Conservation (phyloP, 148 eudicot genomes). For the Rhododendron griersonianum region DNA sequence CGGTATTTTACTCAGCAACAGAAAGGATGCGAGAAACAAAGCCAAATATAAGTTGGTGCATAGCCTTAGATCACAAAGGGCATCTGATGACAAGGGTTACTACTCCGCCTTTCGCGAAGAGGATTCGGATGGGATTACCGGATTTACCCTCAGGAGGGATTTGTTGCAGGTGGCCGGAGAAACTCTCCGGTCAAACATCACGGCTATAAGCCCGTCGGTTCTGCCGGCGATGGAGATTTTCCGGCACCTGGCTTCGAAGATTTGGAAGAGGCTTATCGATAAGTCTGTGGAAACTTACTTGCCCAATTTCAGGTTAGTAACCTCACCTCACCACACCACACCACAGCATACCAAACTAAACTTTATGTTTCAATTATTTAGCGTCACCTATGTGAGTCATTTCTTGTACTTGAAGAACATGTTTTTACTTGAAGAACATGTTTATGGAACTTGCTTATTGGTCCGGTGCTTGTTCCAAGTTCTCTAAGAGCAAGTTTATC, state of each 20-base stretch:
- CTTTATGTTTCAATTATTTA: neutral
- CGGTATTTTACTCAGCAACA: constrained; percentile 45
- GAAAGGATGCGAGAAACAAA: constrained; percentile 6
- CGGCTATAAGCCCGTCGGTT: constrained; percentile 34
- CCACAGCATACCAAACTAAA: no score
- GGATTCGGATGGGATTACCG: constrained; percentile 54
- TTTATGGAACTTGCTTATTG: neutral
- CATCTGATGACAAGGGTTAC: constrained; percentile 49
- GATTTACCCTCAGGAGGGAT: constrained; percentile 59
- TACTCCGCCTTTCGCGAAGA: constrained; percentile 60
- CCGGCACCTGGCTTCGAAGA: constrained; percentile 26
- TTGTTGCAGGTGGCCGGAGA: constrained; percentile 51
- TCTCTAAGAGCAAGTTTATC: no score
- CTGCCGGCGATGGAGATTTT: constrained; percentile 45
- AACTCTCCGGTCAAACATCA: constrained; percentile 37
- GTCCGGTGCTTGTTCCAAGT: neutral
- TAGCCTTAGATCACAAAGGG: constrained; percentile 47
- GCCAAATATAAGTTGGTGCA: constrained; percentile 45
- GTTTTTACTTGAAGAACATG: no score
- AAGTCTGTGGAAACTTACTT: constrained; percentile 43
- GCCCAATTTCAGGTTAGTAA: constrained; percentile 43
- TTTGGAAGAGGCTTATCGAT: constrained; percentile 33
- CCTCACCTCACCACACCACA: neutral
- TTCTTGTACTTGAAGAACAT: no score
- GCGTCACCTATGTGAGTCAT: no score